phyloP scores from a whole-genome alignment of 2,329 filamentous ascomycete genomes.

The Curvularia spicifera region DNA sequence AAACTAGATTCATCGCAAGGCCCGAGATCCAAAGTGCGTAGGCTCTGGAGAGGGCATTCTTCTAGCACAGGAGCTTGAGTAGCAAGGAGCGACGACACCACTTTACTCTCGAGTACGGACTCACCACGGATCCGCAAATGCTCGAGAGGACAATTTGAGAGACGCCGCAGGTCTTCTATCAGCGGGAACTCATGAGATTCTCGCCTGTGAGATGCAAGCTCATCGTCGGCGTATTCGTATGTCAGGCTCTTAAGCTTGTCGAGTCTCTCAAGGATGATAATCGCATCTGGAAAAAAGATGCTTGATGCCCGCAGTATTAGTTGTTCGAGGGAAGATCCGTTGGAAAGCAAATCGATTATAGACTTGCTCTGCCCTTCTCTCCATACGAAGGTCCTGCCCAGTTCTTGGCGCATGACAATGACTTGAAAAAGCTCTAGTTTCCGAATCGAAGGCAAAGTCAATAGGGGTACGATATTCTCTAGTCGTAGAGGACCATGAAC shows the following conservation, averaged over 20 bases:
- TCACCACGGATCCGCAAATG: conserved; percentile 7
- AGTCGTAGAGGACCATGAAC: conserved; percentile 16
- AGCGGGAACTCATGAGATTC: neutral
- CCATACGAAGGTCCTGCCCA: conserved; percentile 8
- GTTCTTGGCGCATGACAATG: conserved; percentile 10
- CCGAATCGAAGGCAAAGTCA: conserved; percentile 15
- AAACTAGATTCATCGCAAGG: conserved; percentile 8
- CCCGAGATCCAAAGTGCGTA: conserved; percentile 10
- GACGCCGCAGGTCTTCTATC: neutral
- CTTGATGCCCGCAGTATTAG: conserved; percentile 5
- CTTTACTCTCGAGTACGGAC: neutral
- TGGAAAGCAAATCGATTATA: neutral
- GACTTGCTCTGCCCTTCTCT: neutral
- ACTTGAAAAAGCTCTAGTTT: conserved; percentile 4
- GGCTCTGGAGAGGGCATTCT: neutral
- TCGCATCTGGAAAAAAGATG: conserved; percentile 1
- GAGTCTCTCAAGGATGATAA: conserved; percentile 1
- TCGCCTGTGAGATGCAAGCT: neutral
- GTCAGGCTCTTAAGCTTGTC: conserved; percentile 10
- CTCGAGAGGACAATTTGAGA: conserved; percentile 1
- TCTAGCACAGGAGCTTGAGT: neutral
- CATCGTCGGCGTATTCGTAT: conserved; percentile 11
- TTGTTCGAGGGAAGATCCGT: conserved; percentile 12
- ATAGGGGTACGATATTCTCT: conserved; percentile 16
- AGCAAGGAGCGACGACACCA: conserved; percentile 2